A percentile compares a stretch with the other conserved stretches of the same genome.
phyloP scores from a whole-genome alignment of 192 early-diverging fungal genomes.

The Backusella sp. region DNA sequence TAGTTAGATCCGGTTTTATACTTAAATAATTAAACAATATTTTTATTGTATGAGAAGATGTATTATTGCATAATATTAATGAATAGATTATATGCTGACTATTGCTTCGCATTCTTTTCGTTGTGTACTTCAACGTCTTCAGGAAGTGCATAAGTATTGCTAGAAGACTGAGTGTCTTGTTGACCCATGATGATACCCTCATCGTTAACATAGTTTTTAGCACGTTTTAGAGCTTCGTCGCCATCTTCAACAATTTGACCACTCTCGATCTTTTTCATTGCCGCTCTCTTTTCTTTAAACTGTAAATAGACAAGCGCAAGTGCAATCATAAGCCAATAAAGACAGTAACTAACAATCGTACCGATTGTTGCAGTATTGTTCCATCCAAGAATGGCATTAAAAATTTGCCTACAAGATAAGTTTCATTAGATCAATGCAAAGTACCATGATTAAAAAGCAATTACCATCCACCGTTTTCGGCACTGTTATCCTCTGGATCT shows the following conservation, averaged over 20 bases:
- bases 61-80: neutral
- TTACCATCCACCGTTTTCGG: conserved; percentile 43
- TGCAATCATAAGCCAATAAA: conserved; percentile 72
- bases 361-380: conserved; percentile 71
- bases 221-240: conserved; percentile 5
- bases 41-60: neutral
- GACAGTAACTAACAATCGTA: conserved; percentile 71
- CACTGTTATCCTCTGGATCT: conserved; percentile 52
- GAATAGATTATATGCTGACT: neutral
- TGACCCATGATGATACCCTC: conserved; percentile 8
- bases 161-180: neutral
- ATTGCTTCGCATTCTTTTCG: neutral
- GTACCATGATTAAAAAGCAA: conserved; percentile 43
- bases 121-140: neutral
- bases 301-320: conserved; percentile 50
- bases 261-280: neutral
- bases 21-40: neutral
- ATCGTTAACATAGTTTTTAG: conserved; percentile 4
- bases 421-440: neutral
- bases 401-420: conserved; percentile 63
- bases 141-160: neutral
- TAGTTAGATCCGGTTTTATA: neutral
- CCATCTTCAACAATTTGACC: neutral
- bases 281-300: conserved; percentile 23
- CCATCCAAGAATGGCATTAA: conserved; percentile 78